phyloP scores from a whole-genome alignment of 176 grass and related monocot genomes.

The Sorghum bicolor region Sorghum_bicolor_NCBIv3 NC_012875.2:56858001-56858500 shows the following conservation, averaged over 20 bases:
- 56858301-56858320: too few species aligned
- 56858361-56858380: too few species aligned
- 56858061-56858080: neutral
- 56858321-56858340: too few species aligned
- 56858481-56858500: too few species aligned
- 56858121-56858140: neutral
- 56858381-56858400: too few species aligned
- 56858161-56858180: too few species aligned
- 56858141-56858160: neutral
- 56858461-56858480: too few species aligned
- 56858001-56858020: slow-evolving; percentile 2
- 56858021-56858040: neutral
- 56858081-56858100: neutral
- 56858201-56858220: neutral
- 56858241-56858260: neutral
- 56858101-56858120: neutral
- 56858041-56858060: neutral
- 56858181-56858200: neutral
- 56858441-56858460: too few species aligned
- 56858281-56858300: too few species aligned
- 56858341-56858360: too few species aligned
- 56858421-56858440: too few species aligned
- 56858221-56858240: neutral
- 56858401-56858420: too few species aligned
- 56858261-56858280: neutral